Conservation (phyloP, 805 yeast species). For the Cyberlindnera xishuangbannaensis region DNA sequence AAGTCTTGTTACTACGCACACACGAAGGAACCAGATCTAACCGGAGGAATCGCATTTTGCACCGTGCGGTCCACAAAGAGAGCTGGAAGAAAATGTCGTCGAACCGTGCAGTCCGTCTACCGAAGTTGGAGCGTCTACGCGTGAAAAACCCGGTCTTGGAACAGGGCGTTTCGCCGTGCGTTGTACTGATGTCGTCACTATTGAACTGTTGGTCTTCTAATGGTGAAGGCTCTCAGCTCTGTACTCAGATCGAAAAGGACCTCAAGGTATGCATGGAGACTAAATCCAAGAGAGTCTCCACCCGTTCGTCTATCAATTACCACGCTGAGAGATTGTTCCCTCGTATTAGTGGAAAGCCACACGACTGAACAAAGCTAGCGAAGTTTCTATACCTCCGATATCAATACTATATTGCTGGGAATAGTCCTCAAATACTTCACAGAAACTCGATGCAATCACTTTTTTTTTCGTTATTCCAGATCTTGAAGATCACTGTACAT, state of each 20-base stretch:
- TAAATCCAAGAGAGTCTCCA: constrained; percentile 23
- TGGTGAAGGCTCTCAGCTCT: constrained; percentile 71
- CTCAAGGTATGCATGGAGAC: constrained; percentile 68
- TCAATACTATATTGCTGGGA: not conserved
- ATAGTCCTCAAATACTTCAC: too few relatives aligned
- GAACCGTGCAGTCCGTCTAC: constrained; percentile 43
- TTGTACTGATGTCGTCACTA: constrained; percentile 76
- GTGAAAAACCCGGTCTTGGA: constrained; percentile 59
- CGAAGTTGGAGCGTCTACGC: constrained; percentile 69
- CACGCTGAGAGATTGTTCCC: constrained; percentile 47
- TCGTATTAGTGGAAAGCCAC: constrained; percentile 45
- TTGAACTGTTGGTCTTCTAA: constrained; percentile 96
- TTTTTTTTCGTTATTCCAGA: too few relatives aligned
- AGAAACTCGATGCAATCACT: too few relatives aligned
- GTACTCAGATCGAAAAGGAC: constrained; percentile 60
- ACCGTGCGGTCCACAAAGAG: too few relatives aligned
- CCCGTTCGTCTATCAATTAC: constrained; percentile 42
- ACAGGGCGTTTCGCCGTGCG: constrained; percentile 63
- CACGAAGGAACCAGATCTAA: too few relatives aligned
- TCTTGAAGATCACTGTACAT: too few relatives aligned
- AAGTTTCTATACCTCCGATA: not conserved
- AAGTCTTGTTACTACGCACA: too few relatives aligned
- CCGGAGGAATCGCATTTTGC: too few relatives aligned
- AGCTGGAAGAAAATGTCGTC: constrained; percentile 25
- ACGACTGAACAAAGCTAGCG: constrained; percentile 21